Conservation (phyloP, 352 stramenopile species). For the Globisporangium spinosum region DNA sequence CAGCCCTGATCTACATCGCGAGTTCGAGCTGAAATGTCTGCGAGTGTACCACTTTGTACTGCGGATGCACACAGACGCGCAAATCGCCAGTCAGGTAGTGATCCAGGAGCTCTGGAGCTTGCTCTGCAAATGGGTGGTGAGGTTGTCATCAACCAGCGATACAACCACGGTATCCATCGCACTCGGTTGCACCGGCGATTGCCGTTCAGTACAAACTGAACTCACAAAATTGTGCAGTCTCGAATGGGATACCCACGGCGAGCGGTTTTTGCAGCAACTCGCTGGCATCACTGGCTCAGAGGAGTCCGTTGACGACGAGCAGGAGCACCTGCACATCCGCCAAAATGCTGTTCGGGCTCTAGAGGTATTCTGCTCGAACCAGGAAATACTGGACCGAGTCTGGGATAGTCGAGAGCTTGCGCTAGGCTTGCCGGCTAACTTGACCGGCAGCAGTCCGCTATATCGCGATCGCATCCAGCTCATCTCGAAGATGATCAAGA, state of each 20-base stretch:
- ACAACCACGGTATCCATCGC: neutral
- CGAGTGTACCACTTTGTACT: conserved; percentile 8
- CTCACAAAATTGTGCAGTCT: neutral
- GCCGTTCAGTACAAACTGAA: neutral
- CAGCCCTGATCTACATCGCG: neutral
- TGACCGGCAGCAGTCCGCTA: neutral
- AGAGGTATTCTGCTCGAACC: neutral
- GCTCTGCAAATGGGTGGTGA: neutral
- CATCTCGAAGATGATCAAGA: neutral
- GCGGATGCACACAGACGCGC: neutral
- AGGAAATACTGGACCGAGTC: neutral
- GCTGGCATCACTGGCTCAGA: neutral
- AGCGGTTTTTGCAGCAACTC: neutral
- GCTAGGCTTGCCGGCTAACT: neutral
- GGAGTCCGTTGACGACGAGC: neutral
- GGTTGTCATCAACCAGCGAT: neutral
- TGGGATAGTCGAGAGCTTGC: neutral
- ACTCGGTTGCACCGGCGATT: neutral
- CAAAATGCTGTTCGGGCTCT: conserved; percentile 6
- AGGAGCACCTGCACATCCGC: neutral
- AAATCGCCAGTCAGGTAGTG: neutral
- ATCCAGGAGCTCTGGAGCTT: conserved; percentile 1
- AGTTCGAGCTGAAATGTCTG: conserved; percentile 2
- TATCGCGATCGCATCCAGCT: conserved; percentile 9
- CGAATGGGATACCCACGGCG: neutral